phyloP scores from a whole-genome alignment of 352 stramenopile genomes.

The Phytophthora pisi region DNA sequence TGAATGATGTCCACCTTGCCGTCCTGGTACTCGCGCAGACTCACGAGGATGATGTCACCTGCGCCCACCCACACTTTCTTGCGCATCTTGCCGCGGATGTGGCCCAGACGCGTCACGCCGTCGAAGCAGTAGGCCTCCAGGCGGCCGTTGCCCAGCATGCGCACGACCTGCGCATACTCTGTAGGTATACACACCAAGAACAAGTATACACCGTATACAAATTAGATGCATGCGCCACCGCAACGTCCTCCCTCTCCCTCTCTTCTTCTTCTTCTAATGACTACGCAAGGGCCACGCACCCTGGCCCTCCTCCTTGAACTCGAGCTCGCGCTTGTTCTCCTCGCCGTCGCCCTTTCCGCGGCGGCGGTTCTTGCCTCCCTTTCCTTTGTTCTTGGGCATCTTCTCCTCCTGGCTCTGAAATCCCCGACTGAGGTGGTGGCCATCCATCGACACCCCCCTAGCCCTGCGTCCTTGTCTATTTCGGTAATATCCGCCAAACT shows the following conservation, averaged over 20 bases:
- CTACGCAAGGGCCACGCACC: conserved; percentile 48
- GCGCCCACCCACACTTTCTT: conserved; percentile 99
- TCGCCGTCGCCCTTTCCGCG: conserved; percentile 99
- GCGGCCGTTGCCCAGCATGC: conserved; percentile 98
- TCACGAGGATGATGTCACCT: conserved; percentile 99
- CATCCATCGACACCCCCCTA: conserved; percentile 3
- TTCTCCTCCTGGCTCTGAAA: conserved; percentile 26
- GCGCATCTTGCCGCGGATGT: conserved; percentile 99
- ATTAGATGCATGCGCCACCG: background rate
- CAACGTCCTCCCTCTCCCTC: background rate
- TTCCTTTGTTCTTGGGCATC: conserved; percentile 94
- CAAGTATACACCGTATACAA: conserved; percentile 15
- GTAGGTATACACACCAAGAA: background rate
- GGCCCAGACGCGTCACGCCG: conserved; percentile 96
- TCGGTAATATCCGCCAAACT: background rate
- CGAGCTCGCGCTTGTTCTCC: conserved; percentile 98
- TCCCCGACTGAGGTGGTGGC: conserved; percentile 29
- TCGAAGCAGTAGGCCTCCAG: conserved; percentile 99
- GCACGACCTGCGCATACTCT: conserved; percentile 98
- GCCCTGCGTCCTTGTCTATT: background rate
- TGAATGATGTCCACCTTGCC: conserved; percentile 99
- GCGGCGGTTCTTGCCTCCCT: conserved; percentile 98
- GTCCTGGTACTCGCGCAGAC: conserved; percentile 99
- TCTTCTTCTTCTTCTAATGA: too few species aligned
- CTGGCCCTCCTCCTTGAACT: conserved; percentile 99